These are phyloP conservation scores for Gloeostereum incarnatum DNA, from an alignment of 768 basidiomycete genomes.

Conservation along the genomic window DNA sequence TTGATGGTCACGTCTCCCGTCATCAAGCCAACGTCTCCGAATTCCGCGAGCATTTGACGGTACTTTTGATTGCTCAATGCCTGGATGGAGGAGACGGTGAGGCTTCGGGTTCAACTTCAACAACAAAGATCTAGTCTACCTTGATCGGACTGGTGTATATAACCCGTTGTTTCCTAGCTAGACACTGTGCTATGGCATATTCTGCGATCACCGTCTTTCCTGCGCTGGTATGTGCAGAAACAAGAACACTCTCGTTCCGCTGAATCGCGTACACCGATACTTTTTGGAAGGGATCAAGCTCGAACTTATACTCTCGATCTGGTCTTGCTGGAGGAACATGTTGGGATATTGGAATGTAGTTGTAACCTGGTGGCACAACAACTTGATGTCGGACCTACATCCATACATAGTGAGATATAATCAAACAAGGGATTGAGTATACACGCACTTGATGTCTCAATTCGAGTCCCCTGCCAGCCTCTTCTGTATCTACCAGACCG, in stretches of 20 bases:
- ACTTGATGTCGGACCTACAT: conserved; percentile 98
- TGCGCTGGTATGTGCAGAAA: conserved; percentile 97
- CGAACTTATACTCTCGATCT: conserved; percentile 90
- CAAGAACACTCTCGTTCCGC: conserved; percentile 93
- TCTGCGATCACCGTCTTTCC: conserved; percentile 99
- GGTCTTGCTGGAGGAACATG: conserved; percentile 90
- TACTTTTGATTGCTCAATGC: conserved; percentile 99
- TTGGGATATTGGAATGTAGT: conserved; percentile 82
- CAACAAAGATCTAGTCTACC: conserved; percentile 51
- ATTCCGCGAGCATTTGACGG: conserved; percentile 93
- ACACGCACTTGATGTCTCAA: conserved; percentile 64
- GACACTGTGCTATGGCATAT: conserved; percentile 96
- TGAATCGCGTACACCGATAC: conserved; percentile 95
- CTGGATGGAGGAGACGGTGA: no score
- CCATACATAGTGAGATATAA: not conserved
- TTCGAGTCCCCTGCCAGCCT: conserved; percentile 61
- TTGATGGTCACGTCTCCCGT: conserved; percentile 99
- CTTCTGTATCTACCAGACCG: conserved; percentile 70
- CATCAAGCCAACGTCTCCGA: conserved; percentile 98
- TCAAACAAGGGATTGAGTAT: not conserved
- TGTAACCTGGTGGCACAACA: conserved; percentile 86
- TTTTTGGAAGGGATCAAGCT: conserved; percentile 93
- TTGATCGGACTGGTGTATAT: conserved; percentile 99
- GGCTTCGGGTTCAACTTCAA: no score
- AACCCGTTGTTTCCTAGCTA: conserved; percentile 89